Evolutionary conservation across 805 yeast species (phyloP), one percentile per base, ranked within the genome.

Genomic region (Candida nemodendra): DNA sequence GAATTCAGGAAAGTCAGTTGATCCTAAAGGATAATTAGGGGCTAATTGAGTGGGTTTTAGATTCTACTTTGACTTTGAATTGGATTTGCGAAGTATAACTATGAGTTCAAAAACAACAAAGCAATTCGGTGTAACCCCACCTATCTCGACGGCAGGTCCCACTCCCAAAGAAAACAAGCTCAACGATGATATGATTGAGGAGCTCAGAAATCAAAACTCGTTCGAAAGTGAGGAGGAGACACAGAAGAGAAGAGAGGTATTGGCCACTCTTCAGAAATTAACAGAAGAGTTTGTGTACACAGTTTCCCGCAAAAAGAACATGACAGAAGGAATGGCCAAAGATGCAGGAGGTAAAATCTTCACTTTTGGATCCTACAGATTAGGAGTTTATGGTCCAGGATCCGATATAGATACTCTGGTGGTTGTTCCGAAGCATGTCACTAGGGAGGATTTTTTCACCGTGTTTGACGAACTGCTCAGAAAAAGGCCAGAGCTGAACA

Each of bases 271-370:
- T 45, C 98, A 93, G 58, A 72, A 77, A 45, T 55, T 93, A 52
- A 76, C 85, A 0, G 76, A 82, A 51, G 86, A 83, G 47, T 91
- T 91, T 64, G 99, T 93, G 2, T 84, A 78, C 53, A 74, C 65
- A 11, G 97, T 89, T 7, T 83, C 95, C 3, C 72, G 77, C 47
- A 77, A 72, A 44, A 89, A 84, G 56, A 90, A 91, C 56, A 89
- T 93, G 96, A 79, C 89, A 24, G 98, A 93, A 44, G 96, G 97
- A 2, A 89, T 93, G 97, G 95, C 98, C 0, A 74, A 69, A 39
- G 99, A 93, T 62, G 95, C 98, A 0, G 99, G 99, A 26, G 99
- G 99, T 25, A 93, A 93, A 60, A 79, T 93, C n/a, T 93, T 90
- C 59, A 89, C 97, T 0, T 93, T 76, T 66, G 99, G 99, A 1